Percentiles rank a stretch among this genome's conserved stretches.
These are phyloP conservation scores for Globisporangium mamillatum DNA, from an alignment of 352 stramenopile genomes.

Conservation along the genomic window DNA sequence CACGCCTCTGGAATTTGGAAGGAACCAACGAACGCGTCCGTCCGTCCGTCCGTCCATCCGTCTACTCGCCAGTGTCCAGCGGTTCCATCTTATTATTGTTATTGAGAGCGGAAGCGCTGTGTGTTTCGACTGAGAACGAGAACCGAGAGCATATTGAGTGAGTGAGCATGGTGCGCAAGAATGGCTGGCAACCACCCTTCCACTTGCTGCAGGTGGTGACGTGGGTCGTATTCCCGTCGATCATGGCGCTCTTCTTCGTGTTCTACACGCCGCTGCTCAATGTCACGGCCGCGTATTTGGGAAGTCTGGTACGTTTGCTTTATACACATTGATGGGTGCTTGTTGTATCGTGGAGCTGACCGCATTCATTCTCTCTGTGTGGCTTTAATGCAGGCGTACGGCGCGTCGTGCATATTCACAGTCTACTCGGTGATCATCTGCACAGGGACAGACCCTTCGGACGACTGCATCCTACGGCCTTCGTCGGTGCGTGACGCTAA, in stretches of 20 bases:
- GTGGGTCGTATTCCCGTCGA: constrained; percentile 77
- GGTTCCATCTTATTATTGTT: background rate
- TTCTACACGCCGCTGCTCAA: constrained; percentile 77
- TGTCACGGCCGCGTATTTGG: constrained; percentile 38
- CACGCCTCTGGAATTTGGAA: constrained; percentile 7
- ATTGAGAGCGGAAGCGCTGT: background rate
- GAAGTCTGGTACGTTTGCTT: constrained; percentile 34
- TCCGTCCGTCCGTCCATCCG: too few relatives aligned
- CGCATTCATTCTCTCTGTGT: background rate
- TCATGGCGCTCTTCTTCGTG: constrained; percentile 81
- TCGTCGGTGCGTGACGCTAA: constrained; percentile 41
- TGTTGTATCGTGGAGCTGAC: background rate
- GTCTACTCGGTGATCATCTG: constrained; percentile 52
- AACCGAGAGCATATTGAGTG: background rate
- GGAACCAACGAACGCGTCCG: background rate
- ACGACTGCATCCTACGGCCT: constrained; percentile 65
- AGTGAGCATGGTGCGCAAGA: constrained; percentile 52
- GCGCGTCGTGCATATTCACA: constrained; percentile 44
- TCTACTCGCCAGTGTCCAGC: background rate
- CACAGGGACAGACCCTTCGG: constrained; percentile 73
- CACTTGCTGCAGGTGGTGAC: constrained; percentile 80
- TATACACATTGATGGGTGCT: too few relatives aligned
- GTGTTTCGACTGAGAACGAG: background rate
- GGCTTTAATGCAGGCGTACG: constrained; percentile 35
- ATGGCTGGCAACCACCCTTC: constrained; percentile 80